phyloP scores from a whole-genome alignment of 1,284 basidiomycete species.

The Pseudozyma tsukubaensis region DNA sequence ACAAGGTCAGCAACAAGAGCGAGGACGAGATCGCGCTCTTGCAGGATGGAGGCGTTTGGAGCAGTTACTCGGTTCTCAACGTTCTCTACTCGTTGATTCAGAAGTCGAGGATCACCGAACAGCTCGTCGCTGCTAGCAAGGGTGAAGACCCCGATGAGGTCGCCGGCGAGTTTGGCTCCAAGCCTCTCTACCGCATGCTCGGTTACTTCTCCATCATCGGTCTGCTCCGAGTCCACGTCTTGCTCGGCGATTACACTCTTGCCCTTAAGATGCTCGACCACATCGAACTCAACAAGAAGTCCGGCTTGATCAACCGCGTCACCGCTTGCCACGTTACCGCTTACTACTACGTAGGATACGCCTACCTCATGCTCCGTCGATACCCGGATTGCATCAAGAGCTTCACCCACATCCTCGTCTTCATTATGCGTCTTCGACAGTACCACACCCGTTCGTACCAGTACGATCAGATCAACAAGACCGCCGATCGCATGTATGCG shows the following conservation, averaged over 20 bases:
- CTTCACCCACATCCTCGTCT: constrained; percentile 89
- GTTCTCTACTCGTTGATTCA: constrained; percentile 97
- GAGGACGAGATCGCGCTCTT: constrained; percentile 78
- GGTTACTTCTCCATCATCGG: constrained; percentile 95
- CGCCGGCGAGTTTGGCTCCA: constrained; percentile 89
- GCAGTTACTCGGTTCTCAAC: constrained; percentile 95
- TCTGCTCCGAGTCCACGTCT: constrained; percentile 91
- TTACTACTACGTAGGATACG: constrained; percentile 95
- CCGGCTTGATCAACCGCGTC: constrained; percentile 61
- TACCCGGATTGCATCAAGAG: constrained; percentile 95
- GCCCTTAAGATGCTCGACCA: constrained; percentile 95
- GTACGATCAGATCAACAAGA: constrained; percentile 98
- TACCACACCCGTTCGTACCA: constrained; percentile 96
- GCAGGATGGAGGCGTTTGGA: constrained; percentile 78
- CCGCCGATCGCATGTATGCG: constrained; percentile 96
- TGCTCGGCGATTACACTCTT: constrained; percentile 93
- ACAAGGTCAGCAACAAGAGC: constrained; percentile 83
- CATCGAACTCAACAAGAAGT: constrained; percentile 75
- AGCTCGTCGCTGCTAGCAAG: constrained; percentile 82
- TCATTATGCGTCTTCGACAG: constrained; percentile 72
- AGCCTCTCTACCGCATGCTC: constrained; percentile 92
- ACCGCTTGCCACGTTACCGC: constrained; percentile 79
- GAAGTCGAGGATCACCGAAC: constrained; percentile 94
- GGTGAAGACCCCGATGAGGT: constrained; percentile 82
- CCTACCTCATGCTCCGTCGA: constrained; percentile 92